These are phyloP conservation scores for Remersonia thermophila DNA, from an alignment of 2,329 filamentous ascomycete genomes.

Conservation along the genomic window DNA sequence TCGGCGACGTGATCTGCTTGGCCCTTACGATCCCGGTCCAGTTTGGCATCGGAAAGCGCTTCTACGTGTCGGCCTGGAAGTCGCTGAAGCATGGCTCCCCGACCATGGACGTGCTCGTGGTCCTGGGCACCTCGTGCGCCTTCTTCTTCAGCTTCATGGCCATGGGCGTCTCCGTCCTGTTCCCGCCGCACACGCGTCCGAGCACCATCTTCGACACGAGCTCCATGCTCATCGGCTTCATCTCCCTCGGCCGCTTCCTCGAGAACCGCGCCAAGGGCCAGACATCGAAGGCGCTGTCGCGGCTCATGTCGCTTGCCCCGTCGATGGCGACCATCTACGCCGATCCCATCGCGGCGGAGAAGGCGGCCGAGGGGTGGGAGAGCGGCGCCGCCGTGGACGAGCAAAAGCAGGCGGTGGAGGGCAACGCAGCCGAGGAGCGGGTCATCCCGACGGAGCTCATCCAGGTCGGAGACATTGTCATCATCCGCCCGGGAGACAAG, in stretches of 20 bases:
- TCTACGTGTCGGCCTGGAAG: constrained; percentile 88
- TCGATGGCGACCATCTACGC: constrained; percentile 96
- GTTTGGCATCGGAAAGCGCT: constrained; percentile 89
- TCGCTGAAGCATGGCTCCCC: constrained; percentile 81
- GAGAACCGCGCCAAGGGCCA: constrained; percentile 94
- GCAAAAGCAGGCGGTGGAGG: constrained; percentile 35
- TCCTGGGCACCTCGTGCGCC: constrained; percentile 83
- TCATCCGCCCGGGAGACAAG: constrained; percentile 89
- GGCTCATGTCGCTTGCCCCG: constrained; percentile 88
- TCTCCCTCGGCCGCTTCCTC: constrained; percentile 78
- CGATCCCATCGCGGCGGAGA: constrained; percentile 86
- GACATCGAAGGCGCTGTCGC: constrained; percentile 85
- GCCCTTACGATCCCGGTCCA: constrained; percentile 82
- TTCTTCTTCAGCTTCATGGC: constrained; percentile 90
- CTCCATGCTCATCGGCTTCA: constrained; percentile 96
- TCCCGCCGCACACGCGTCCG: constrained; percentile 66
- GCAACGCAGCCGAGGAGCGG: constrained; percentile 64
- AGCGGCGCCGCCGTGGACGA: constrained; percentile 28
- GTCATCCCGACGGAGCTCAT: constrained; percentile 89
- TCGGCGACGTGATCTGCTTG: constrained; percentile 79
- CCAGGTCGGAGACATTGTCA: constrained; percentile 84
- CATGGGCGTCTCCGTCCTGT: constrained; percentile 70
- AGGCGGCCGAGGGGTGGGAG: constrained; percentile 72
- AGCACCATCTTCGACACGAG: constrained; percentile 93
- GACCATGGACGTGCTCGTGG: constrained; percentile 95